Evolutionary conservation across 768 basidiomycete species (phyloP), one percentile per base, ranked within the genome.

Genomic region (Tremella mesenterica): DNA sequence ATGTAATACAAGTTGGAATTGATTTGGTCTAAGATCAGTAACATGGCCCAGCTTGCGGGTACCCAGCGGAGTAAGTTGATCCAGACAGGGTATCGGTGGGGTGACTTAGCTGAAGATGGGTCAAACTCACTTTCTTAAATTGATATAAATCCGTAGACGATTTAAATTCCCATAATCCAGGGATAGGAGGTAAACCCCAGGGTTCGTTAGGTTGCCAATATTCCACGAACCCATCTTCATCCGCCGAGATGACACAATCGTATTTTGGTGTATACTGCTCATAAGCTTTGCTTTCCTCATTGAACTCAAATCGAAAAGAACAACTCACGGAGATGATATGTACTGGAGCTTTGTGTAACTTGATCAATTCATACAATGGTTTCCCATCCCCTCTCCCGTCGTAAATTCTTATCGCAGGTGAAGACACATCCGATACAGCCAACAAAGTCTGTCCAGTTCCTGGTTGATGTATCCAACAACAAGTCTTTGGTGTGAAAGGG

Each of bases 131-230:
- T 80, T 97, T 99, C 77, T 95, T 96, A 77, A 96, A 99, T 62
- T 97, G 91, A 74, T 95, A 97, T 36, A 97, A 72, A 67, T 96
- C 90, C 0, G 95, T 97, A 36, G 84, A 81, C 48, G 82, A 86
- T 72, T 97, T 97, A 76, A 79, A 92, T 28, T 83, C 77, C 93
- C 93, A 99, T 57, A 95, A 71, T 0, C 85, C 84, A 1, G 81
- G 77, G 1, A 88, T 77, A 59, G 82, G 83, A 0, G 95, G 93
- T 34, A 83, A 74, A 47, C 82, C 85, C 70, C 91, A 97, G 1
- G 90, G 88, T 67, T 96, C 92, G 8, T 71, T 73, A 0, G 93
- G 92, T 65, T 83, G 81, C 95, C 95, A 99, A 71, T 92, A 95
- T 73, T 99, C 95, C 27, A 99, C 75, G 66, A 97, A 95, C 0